phyloP scores from a whole-genome alignment of 2,329 filamentous ascomycete species.

The Emmonsiellopsis sp. region DNA sequence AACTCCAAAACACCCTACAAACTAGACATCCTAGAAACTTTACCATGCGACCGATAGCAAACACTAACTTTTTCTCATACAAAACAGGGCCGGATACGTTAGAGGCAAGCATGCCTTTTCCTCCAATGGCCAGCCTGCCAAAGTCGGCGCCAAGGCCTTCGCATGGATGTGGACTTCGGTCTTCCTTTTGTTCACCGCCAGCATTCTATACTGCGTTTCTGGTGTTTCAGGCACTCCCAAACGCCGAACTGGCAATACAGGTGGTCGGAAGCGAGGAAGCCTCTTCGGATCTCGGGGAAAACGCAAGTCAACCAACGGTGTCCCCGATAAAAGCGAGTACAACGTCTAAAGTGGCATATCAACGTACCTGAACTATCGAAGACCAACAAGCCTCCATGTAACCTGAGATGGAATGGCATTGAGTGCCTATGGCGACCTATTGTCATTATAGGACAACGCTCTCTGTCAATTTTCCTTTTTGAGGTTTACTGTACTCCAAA shows the following conservation, averaged over 20 bases:
- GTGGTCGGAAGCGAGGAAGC: conserved; percentile 20
- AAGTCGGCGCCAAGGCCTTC: conserved; percentile 49
- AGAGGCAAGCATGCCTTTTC: conserved; percentile 49
- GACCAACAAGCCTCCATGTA: too few relatives aligned
- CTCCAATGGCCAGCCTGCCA: conserved; percentile 36
- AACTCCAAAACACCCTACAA: not conserved
- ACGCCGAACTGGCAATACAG: not conserved
- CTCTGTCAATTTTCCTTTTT: too few relatives aligned
- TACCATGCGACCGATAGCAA: conserved; percentile 10
- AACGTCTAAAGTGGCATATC: too few relatives aligned
- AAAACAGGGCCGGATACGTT: conserved; percentile 48
- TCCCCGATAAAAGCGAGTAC: too few relatives aligned
- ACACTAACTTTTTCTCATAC: not conserved
- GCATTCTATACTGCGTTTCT: conserved; percentile 47
- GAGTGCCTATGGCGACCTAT: too few relatives aligned
- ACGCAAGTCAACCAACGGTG: too few relatives aligned
- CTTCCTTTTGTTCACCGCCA: conserved; percentile 45
- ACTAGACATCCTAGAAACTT: not conserved
- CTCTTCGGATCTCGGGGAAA: conserved; percentile 8
- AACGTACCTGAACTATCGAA: too few relatives aligned
- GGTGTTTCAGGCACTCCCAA: conserved; percentile 17
- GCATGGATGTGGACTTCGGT: conserved; percentile 54
- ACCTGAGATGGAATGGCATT: too few relatives aligned
- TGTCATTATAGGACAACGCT: too few relatives aligned
- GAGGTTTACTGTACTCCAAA: too few relatives aligned